phyloP scores from a whole-genome alignment of 2,329 filamentous ascomycete species.

The Diplocarpon mali region DNA sequence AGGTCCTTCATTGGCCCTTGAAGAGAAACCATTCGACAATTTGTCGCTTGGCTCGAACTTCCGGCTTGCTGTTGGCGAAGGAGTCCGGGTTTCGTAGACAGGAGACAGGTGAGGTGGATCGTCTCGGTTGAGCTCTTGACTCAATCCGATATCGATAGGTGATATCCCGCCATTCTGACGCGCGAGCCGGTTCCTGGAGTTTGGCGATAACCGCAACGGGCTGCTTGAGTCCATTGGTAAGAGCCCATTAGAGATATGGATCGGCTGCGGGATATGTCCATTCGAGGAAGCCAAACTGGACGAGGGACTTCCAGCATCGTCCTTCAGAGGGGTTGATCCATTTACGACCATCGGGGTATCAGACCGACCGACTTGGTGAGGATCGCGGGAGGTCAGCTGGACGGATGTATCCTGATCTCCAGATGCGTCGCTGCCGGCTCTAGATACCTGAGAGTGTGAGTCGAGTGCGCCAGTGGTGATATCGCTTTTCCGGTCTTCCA shows the following conservation, averaged over 20 bases:
- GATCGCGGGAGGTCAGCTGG: conserved; percentile 20
- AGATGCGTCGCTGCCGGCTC: conserved; percentile 17
- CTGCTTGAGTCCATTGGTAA: conserved; percentile 15
- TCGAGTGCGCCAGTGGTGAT: conserved; percentile 18
- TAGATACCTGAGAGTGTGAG: conserved; percentile 21
- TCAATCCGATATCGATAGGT: conserved; percentile 23
- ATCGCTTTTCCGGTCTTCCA: conserved; percentile 21
- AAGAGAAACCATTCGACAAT: background rate
- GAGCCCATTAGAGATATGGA: conserved; percentile 12
- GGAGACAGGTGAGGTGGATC: conserved; percentile 48
- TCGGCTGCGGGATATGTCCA: conserved; percentile 7
- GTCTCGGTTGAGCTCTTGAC: conserved; percentile 21
- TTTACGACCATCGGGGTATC: conserved; percentile 22
- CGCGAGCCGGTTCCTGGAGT: conserved; percentile 16
- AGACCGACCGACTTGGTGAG: conserved; percentile 8
- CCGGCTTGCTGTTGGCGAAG: conserved; percentile 52
- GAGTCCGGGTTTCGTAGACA: conserved; percentile 62
- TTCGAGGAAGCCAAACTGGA: conserved; percentile 5
- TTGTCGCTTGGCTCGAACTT: conserved; percentile 34
- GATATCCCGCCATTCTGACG: conserved; percentile 25
- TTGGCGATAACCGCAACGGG: conserved; percentile 20
- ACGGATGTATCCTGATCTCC: conserved; percentile 17
- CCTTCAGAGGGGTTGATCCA: conserved; percentile 14
- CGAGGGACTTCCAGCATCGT: conserved; percentile 2
- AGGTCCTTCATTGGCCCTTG: background rate